Base-by-base conservation (phyloP, 108 stramenopile genomes). In the Conticribra weissflogii region DNA sequence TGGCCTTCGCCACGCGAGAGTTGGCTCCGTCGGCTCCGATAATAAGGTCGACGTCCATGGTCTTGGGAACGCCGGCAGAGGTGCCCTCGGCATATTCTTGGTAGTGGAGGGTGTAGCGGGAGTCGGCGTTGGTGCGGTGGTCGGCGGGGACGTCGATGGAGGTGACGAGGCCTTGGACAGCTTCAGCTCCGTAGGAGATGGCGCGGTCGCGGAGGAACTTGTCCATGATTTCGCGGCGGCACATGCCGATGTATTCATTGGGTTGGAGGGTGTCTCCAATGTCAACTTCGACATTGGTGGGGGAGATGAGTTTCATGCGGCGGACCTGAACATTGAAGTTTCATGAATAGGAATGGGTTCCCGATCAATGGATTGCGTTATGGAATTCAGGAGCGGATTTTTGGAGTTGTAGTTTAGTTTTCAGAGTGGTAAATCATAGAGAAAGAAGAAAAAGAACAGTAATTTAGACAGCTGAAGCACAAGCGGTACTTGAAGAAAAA, bases 201-300 rank as follows among this genome's bases (percentile, higher is more conserved):
- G 98, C 98, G 59, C 98, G 94, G 81, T 97, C 90, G 24, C 98
- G 95, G 59, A 98, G 85, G 94, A 85, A 98, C 34, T 88, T 89
- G 85, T 98, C 98, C 66, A 98, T 74, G 73, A 98, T 88, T 82
- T 98, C 98, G 63, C 98, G 95, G 72, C 98, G 95, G 83, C 91
- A 92, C 98, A 98, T 98, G 66, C 98, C 98, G 78, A 98, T 98
- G 92, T 95, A 98, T 84, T 98, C 98, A 76, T 97, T 89, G 48
- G 94, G 92, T 81, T 93, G 87, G 54, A 98, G 86, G 44, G 98
- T 98, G 72, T 93, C 87, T 16, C 98, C 98, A 57, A 98, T 98
- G 79, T 96, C 91, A 44, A 98, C 98, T 82, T 98, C 98, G 52
- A 92, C 88, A 81, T 94, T 93, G 52, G 92, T 85, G 60, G 98